Evolutionary conservation across 2,329 filamentous ascomycete species (phyloP), one percentile per base, ranked within the genome.

Genomic region (Talaromyces sp.): DNA sequence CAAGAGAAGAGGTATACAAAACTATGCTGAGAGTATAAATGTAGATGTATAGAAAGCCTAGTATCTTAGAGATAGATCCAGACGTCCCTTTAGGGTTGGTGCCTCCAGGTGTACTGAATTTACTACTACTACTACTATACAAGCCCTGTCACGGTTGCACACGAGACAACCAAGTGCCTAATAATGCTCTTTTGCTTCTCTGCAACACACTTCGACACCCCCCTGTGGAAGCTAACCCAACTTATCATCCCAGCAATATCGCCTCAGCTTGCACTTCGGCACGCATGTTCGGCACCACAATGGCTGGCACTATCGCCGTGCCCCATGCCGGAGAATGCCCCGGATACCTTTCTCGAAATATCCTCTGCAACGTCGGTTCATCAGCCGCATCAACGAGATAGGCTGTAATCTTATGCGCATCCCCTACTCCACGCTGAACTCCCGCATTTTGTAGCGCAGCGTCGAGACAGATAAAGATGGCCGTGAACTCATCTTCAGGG

Each of bases 381-480:
- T 56, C 53, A 13, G 53, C 53, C 25, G 53, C 3, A n/a, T 56
- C 29, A n/a, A 56, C 6, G 22, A 56, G 53, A 56, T 56, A 56
- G 53, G 53, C 53, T 5, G 53, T 56, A 36, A 56, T 36, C 53
- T 56, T 56, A 29, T 56, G 53, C 5, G 53, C 53, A 56, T 19
- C 53, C 13, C 29, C 53, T 10, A 36, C 22, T 6, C 53, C 53
- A 36, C 53, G 22, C 53, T 56, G 10, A 5, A 49, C 63, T 3
- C 67, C 65, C 5, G 68, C 68, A 29, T 69, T 31, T 59, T 63
- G 63, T 38, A 69, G 43, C 1, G 68, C 68, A 10, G 62, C 67
- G 45, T 67, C 67, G 3, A 68, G 67, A 45, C 68, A 69, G 31
- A 45, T 47, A 54, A 69, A 68, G 15, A 68, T 68, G 31, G 68